Percentiles rank a stretch among this genome's conserved stretches.
Conservation (phyloP, 2,329 filamentous ascomycete genomes). For the Anthostomella pinea region DNA sequence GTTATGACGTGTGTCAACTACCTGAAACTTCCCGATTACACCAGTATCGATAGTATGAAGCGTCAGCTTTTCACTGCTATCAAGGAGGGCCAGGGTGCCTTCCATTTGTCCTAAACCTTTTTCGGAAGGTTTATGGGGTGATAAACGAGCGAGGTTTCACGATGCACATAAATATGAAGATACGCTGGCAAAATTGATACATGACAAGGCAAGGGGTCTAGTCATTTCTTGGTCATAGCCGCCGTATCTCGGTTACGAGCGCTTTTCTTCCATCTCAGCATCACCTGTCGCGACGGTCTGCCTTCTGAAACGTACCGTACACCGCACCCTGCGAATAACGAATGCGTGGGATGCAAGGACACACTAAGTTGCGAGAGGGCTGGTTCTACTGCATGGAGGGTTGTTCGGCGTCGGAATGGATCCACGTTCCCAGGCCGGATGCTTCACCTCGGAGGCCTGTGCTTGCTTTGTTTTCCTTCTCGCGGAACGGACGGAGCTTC, state of each 20-base stretch:
- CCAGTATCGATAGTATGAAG: constrained; percentile 69
- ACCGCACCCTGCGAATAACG: too few species aligned
- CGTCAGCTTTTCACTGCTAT: constrained; percentile 81
- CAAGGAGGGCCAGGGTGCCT: constrained; percentile 93
- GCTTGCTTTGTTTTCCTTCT: constrained; percentile 20
- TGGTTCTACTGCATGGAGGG: constrained; percentile 23
- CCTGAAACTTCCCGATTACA: constrained; percentile 95
- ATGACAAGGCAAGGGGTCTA: constrained; percentile 13
- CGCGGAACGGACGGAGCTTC: constrained; percentile 20
- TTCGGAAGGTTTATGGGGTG: background rate
- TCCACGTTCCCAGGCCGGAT: constrained; percentile 20
- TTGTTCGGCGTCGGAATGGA: constrained; percentile 24
- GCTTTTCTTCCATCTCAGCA: constrained; percentile 17
- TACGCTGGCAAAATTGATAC: constrained; percentile 15
- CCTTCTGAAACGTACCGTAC: constrained; percentile 13
- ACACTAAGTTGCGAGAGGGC: constrained; percentile 7
- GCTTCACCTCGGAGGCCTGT: constrained; percentile 23
- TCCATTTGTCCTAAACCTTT: constrained; percentile 75
- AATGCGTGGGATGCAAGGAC: constrained; percentile 5
- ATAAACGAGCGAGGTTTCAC: constrained; percentile 8
- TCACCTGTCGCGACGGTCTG: constrained; percentile 11
- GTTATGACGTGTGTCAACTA: constrained; percentile 99
- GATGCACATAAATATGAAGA: constrained; percentile 14
- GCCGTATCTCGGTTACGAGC: constrained; percentile 7
- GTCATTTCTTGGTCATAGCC: constrained; percentile 13